Evolutionary conservation across 208 protist species (phyloP).

Genomic region (Crithidia acanthocephali): DNA sequence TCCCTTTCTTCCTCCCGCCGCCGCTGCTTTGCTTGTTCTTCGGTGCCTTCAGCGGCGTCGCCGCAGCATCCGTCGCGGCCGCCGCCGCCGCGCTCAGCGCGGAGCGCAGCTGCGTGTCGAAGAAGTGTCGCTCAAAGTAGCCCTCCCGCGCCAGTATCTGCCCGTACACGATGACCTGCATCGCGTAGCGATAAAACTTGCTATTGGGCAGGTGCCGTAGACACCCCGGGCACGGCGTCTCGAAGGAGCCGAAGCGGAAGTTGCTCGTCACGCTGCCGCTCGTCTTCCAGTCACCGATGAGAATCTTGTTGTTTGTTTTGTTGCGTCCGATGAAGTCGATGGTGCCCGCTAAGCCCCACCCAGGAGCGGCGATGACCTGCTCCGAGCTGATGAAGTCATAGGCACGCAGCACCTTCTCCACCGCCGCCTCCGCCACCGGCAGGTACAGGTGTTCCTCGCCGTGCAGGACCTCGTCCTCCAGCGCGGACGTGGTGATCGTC

Average conservation of each 20-base stretch:
- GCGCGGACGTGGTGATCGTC: slow-evolving; percentile 10
- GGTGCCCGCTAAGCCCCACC: slow-evolving; percentile 77
- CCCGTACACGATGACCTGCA: slow-evolving; percentile 86
- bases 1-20: background rate
- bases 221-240: slow-evolving; percentile 66
- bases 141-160: slow-evolving; percentile 68
- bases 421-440: slow-evolving; percentile 60
- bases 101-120: slow-evolving; percentile 47
- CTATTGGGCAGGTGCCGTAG: slow-evolving; percentile 84
- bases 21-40: background rate
- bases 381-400: slow-evolving; percentile 80
- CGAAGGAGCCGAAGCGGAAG: slow-evolving; percentile 85
- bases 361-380: slow-evolving; percentile 68
- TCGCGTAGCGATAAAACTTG: slow-evolving; percentile 85
- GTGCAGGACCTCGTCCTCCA: slow-evolving; percentile 63
- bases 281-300: slow-evolving; percentile 92
- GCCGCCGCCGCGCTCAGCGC: slow-evolving; percentile 15
- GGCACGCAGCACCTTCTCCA: slow-evolving; percentile 41
- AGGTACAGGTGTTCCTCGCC: slow-evolving; percentile 78
- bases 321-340: slow-evolving; percentile 84
- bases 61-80: background rate
- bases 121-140: slow-evolving; percentile 73
- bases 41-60: background rate
- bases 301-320: slow-evolving; percentile 53
- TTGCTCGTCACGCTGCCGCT: slow-evolving; percentile 69